Conservation (phyloP, 2,329 filamentous ascomycete species). For the Fusarium vanettenii region DNA sequence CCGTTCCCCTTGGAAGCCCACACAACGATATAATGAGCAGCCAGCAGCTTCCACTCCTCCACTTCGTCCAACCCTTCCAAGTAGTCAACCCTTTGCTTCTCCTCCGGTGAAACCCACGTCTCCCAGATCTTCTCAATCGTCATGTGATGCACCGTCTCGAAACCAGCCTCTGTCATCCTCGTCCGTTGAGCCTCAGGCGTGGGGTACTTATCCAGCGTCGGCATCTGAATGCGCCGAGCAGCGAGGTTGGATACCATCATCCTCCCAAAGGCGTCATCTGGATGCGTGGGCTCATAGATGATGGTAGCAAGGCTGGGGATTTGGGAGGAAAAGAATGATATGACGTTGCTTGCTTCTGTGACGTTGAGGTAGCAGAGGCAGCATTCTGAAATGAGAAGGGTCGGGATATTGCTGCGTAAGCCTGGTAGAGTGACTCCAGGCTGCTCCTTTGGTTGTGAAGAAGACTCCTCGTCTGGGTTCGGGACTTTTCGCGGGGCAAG, state of each 20-base stretch:
- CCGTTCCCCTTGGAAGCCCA: conserved; percentile 78
- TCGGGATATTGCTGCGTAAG: conserved; percentile 72
- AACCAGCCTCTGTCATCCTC: conserved; percentile 75
- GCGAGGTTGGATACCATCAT: conserved; percentile 94
- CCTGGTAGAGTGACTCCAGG: conserved; percentile 47
- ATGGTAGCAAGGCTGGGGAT: conserved; percentile 68
- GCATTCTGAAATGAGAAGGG: conserved; percentile 91
- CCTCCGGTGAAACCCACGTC: conserved; percentile 74
- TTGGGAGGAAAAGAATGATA: conserved; percentile 71
- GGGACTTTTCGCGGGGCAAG: not conserved
- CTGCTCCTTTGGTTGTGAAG: conserved; percentile 1
- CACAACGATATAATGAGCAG: conserved; percentile 87
- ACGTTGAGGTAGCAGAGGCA: conserved; percentile 90
- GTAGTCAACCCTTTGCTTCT: conserved; percentile 82
- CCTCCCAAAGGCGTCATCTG: conserved; percentile 86
- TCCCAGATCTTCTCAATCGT: conserved; percentile 76
- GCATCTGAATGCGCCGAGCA: conserved; percentile 83
- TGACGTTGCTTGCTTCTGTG: conserved; percentile 69
- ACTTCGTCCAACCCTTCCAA: conserved; percentile 94
- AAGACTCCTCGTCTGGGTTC: not conserved
- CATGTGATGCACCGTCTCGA: conserved; percentile 58
- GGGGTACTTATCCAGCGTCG: conserved; percentile 80
- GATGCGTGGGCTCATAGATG: conserved; percentile 90
- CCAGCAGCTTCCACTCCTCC: conserved; percentile 91
- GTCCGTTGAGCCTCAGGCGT: conserved; percentile 74